These are phyloP conservation scores for Fallopia convolvulus DNA, from an alignment of 148 eudicot species.

Conservation along the genomic window DNA sequence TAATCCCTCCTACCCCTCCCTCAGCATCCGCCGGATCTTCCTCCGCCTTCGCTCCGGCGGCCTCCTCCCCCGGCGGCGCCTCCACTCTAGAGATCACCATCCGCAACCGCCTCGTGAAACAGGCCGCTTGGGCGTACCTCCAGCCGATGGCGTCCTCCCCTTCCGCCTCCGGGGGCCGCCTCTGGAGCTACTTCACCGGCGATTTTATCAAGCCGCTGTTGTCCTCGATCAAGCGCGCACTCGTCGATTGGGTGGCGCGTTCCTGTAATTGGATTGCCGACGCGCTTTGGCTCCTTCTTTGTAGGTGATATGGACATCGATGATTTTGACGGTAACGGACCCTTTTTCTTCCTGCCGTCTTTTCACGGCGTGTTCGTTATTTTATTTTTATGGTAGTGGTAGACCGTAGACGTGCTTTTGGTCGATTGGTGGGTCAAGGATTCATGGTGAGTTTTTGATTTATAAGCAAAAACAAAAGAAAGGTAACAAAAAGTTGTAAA, in stretches of 20 bases:
- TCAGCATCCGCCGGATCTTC: conserved; percentile 23
- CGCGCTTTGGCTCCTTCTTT: conserved; percentile 34
- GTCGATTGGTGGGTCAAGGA: no score
- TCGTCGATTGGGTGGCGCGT: conserved; percentile 16
- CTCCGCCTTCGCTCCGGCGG: conserved; percentile 25
- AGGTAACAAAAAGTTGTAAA: not conserved
- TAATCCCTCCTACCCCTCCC: conserved; percentile 24
- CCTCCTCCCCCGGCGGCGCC: not conserved
- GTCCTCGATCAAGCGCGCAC: conserved; percentile 11
- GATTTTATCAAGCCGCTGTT: conserved; percentile 18
- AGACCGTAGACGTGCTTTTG: no score
- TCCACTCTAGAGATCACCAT: conserved; percentile 45
- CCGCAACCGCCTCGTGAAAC: conserved; percentile 77
- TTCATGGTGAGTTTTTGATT: no score
- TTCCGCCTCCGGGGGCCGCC: conserved; percentile 14
- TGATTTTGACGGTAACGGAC: conserved; percentile 8
- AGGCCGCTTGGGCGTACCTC: conserved; percentile 97
- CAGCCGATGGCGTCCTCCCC: conserved; percentile 58
- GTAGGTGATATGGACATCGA: conserved; percentile 21
- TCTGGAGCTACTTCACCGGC: conserved; percentile 26
- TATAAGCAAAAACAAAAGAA: not conserved
- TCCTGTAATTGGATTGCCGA: conserved; percentile 27
- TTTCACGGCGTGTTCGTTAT: not conserved
- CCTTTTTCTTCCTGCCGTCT: not conserved
- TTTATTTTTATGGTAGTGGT: not conserved